phyloP scores from a whole-genome alignment of 2,329 filamentous ascomycete genomes.

The Graphiopsis chlorocephala region DNA sequence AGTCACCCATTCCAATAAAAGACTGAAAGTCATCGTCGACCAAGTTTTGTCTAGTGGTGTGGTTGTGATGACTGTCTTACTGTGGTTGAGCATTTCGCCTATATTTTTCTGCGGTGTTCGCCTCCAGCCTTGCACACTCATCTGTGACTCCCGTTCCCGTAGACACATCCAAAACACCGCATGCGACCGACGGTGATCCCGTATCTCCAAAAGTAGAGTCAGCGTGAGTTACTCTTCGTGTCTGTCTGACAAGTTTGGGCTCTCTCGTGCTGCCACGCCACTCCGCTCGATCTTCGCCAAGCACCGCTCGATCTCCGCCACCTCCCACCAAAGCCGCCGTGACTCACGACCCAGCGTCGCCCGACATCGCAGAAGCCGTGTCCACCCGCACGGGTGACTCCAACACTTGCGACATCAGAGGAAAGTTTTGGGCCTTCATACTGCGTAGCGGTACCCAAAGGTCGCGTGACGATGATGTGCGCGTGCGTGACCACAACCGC shows the following conservation, averaged over 20 bases:
- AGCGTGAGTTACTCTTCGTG: neutral
- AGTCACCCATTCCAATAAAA: neutral
- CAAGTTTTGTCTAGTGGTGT: neutral
- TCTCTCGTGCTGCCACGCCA: neutral
- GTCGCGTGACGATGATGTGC: constrained; percentile 8
- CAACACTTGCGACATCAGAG: neutral
- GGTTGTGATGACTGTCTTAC: neutral
- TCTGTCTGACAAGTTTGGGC: neutral
- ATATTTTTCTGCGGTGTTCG: neutral
- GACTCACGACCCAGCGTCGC: neutral
- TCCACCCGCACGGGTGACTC: constrained; percentile 14
- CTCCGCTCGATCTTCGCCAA: constrained; percentile 3
- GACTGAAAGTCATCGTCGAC: neutral
- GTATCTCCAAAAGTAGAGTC: neutral
- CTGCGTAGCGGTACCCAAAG: neutral
- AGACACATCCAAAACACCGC: neutral
- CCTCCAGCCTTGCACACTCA: neutral
- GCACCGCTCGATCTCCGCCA: neutral
- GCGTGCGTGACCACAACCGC: neutral
- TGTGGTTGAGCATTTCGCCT: neutral
- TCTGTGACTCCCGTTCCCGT: neutral
- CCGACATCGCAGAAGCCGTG: constrained; percentile 16
- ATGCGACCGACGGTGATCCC: constrained; percentile 1
- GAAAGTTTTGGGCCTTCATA: constrained; percentile 1
- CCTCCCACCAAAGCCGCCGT: neutral